Evolutionary conservation across 2,329 filamentous ascomycete species (phyloP).

Genomic region (Hysterium pulicare): DNA sequence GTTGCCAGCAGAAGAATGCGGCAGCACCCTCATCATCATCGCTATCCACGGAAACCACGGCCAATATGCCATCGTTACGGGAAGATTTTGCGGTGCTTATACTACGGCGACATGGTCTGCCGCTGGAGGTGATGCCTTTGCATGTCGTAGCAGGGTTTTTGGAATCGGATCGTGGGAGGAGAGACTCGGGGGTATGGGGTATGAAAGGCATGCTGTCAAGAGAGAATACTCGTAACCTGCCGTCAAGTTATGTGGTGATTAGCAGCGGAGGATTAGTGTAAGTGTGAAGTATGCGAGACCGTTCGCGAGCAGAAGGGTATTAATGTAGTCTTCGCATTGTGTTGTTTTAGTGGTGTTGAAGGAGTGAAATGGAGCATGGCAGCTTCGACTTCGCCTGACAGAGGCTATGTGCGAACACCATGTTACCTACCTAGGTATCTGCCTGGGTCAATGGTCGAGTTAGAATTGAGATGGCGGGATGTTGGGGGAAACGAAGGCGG

Average conservation of each 20-base stretch:
- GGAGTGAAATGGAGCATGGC: not conserved
- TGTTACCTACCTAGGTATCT: no score
- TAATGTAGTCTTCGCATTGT: not conserved
- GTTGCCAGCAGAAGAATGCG: constrained; percentile 87
- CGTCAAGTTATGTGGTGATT: no score
- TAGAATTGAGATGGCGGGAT: no score
- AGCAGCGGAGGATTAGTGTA: not conserved
- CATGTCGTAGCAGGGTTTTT: constrained; percentile 82
- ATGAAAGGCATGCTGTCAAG: constrained; percentile 25
- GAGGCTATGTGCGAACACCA: not conserved
- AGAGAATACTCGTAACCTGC: no score
- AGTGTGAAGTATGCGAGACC: not conserved
- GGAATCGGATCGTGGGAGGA: constrained; percentile 76
- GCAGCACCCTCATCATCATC: constrained; percentile 53
- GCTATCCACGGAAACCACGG: constrained; percentile 35
- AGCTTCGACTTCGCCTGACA: no score
- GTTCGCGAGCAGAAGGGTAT: not conserved
- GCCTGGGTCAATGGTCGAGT: no score
- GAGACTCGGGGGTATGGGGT: constrained; percentile 69
- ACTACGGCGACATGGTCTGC: constrained; percentile 77
- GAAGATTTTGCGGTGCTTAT: constrained; percentile 50
- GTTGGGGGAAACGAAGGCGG: no score
- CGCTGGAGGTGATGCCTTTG: constrained; percentile 77
- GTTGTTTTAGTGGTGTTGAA: not conserved
- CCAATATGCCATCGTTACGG: constrained; percentile 39